Evolutionary conservation across 139 green algal genomes (phyloP), one percentile per base, ranked within the genome.

Genomic region (Asterochloris erici): DNA sequence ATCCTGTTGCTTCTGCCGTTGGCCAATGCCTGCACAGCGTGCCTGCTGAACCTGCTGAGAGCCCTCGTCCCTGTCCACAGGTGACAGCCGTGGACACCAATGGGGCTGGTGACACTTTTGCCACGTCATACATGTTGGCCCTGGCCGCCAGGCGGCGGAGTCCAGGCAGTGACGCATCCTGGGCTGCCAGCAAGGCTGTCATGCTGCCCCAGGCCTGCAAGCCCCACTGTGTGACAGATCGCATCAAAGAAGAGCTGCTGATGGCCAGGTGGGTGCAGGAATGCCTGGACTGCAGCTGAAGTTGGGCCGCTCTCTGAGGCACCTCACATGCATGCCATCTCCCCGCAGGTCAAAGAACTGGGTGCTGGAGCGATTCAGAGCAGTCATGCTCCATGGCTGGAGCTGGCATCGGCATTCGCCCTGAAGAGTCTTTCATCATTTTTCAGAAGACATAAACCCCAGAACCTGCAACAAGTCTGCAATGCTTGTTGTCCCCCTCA

Each of bases 71-170:
- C 16, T 17, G 54, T 70, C n/a, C 15, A n/a, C 81, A 85, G 82
- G 82, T 85, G 68, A 70, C 21, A 28, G 87, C 90, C 64, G 83
- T 90, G 64, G 92, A 97, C 85, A 97, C 93, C 29, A 97, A 97
- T 75, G 94, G 93, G 17, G 93, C 93, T 10, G 93, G 93, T 0
- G 93, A 97, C 85, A 93, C 90, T 0, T 97, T 97, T 82, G 91
- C 92, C 23, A 94, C 92, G 13, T 88, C 82, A 11, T 95, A 93
- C 87, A 92, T 94, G 91, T 77, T 96, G 19, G 89, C 88, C 12
- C 77, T 92, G 63, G 85, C 84, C 0, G 28, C 60, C 0, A 83
- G 87, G 0, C 62, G 88, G 19, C 13, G 77, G 14, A 76, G 77
- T 69, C 91, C 91, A 6, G 86, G 82, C 0, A 70, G 74, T 9